phyloP scores from a whole-genome alignment of 306 rosid species.

The Vigna angularis region DNA sequence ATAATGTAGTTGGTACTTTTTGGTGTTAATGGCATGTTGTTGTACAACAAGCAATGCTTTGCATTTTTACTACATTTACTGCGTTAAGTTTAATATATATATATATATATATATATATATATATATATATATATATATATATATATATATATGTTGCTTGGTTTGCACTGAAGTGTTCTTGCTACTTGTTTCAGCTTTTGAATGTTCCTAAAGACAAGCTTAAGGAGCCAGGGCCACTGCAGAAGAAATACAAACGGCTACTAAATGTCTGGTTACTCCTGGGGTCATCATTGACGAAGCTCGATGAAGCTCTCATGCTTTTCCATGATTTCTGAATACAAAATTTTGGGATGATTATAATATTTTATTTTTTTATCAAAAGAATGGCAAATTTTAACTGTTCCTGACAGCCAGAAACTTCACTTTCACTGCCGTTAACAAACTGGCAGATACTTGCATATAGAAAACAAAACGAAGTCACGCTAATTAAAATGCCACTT shows the following conservation, averaged over 20 bases:
- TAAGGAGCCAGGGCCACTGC: slow-evolving; percentile 49
- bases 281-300: slow-evolving; percentile 72
- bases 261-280: slow-evolving; percentile 49
- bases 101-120: not conserved
- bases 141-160: not conserved
- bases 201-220: slow-evolving; percentile 53
- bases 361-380: not conserved
- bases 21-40: not conserved
- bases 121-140: not conserved
- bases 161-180: slow-evolving; percentile 38
- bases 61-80: slow-evolving; percentile 6
- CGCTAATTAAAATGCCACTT: too few species aligned
- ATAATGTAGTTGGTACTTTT: not conserved
- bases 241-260: slow-evolving; percentile 51
- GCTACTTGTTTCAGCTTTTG: slow-evolving; percentile 59
- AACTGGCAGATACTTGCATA: not conserved
- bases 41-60: not conserved
- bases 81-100: slow-evolving; percentile 4
- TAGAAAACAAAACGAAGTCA: not conserved
- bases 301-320: slow-evolving; percentile 89
- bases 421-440: not conserved
- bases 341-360: not conserved
- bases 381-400: slow-evolving; percentile 11
- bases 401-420: not conserved
- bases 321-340: slow-evolving; percentile 79